Evolutionary conservation across 1,284 basidiomycete species (phyloP), one percentile per base, ranked within the genome.

Genomic region (Mycosarcoma maydis): DNA sequence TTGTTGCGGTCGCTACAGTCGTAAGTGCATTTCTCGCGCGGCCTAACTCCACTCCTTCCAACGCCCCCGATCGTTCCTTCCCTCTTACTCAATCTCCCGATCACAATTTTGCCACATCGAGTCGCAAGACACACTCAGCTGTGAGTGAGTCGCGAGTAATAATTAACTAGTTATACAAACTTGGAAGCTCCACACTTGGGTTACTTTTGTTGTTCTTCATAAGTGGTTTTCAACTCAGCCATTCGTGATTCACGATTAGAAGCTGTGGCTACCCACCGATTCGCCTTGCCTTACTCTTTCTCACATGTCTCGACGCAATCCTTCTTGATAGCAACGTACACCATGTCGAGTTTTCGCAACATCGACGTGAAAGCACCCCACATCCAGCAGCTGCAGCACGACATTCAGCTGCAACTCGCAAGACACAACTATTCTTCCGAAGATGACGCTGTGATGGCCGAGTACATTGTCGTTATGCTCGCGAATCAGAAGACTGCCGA

Each of bases 381-480:
- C 20, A 61, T 62, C 9, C 41, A 59, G 37, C 50, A 48, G 17
- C 57, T 80, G 4, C 78, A 78, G 54, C 32, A 52, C 7, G 14
- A 58, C 8, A 61, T 80, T 22, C 77, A 78, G 48, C 22, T 30
- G 24, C 64, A 75, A 30, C 72, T 80, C 6, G 76, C 72, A 8
- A 20, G 48, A 14, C 62, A 68, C 37, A 60, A 58, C 14, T 75
- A 76, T 55, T 69, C 73, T 3, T 44, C 57, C 23, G 39, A 51
- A 13, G 76, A 77, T 39, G 77, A 80, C 40, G 46, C 56, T 19
- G 72, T 79, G 27, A 76, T 77, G 76, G 77, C 78, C 42, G 81
- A 81, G 48, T 81, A 80, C 51, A 73, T 82, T 34, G 75, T 78
- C 17, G 80, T 82, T 42, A 82, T 82, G 81, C 60, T 81, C 30